Evolutionary conservation across 2,329 filamentous ascomycete genomes (phyloP).

Genomic region (Monosporascus sp.): DNA sequence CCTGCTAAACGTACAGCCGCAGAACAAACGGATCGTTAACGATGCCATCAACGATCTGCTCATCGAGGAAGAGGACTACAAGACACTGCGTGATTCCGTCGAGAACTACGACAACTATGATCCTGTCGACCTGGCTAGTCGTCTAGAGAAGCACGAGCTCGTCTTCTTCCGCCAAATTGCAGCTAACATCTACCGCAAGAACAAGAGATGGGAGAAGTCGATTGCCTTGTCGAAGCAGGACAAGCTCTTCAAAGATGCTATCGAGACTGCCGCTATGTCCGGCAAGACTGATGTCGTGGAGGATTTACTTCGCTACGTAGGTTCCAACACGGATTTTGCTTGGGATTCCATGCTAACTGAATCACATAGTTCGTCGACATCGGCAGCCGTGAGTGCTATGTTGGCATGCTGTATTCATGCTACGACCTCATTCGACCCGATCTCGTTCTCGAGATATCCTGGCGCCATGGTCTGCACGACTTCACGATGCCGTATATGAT

Average conservation of each 20-base stretch:
- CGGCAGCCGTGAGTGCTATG: conserved; percentile 97
- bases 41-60: conserved; percentile 96
- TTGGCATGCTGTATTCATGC: conserved; percentile 99
- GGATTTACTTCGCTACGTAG: conserved; percentile 92
- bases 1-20: conserved; percentile 88
- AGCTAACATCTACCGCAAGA: conserved; percentile 98
- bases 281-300: conserved; percentile 88
- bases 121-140: conserved; percentile 82
- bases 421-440: conserved; percentile 95
- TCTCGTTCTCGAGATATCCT: conserved; percentile 90
- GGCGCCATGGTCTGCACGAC: conserved; percentile 89
- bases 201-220: conserved; percentile 99
- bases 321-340: conserved; percentile 36
- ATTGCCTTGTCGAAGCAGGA: conserved; percentile 97
- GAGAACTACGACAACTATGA: conserved; percentile 99
- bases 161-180: conserved; percentile 99
- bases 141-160: conserved; percentile 93
- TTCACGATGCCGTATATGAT: conserved; percentile 99
- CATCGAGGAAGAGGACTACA: conserved; percentile 99
- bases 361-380: conserved; percentile 86
- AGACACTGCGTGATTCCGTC: conserved; percentile 94
- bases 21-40: conserved; percentile 98
- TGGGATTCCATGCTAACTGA: conserved; percentile 26
- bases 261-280: conserved; percentile 93
- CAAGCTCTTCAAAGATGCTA: conserved; percentile 98